Percentiles rank a stretch among this genome's conserved stretches.
These are phyloP conservation scores for Ganoderma sinense DNA, from an alignment of 1,284 basidiomycete genomes.

Conservation along the genomic window DNA sequence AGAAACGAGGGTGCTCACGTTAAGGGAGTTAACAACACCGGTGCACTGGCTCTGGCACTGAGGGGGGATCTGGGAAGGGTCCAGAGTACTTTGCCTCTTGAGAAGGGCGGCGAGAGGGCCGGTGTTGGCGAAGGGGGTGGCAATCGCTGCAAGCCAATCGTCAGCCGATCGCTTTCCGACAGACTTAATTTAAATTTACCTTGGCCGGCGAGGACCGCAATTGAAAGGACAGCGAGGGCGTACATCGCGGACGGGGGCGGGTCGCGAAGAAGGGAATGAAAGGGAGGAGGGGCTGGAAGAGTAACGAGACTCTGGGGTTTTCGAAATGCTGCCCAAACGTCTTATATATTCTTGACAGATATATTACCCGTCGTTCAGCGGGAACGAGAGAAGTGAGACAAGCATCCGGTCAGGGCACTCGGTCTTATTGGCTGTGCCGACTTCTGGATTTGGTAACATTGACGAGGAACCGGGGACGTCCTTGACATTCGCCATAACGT, in stretches of 20 bases:
- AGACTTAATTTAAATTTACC: constrained; percentile 9
- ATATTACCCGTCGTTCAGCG: background rate
- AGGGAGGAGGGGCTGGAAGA: background rate
- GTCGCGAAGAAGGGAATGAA: background rate
- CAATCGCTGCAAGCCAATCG: constrained; percentile 7
- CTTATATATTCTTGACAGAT: background rate
- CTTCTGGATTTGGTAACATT: constrained; percentile 1
- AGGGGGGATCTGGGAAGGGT: constrained; percentile 23
- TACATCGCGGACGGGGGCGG: constrained; percentile 21
- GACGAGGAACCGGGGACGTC: background rate
- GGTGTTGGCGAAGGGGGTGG: constrained; percentile 14
- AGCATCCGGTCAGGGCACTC: background rate
- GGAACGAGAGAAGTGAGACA: background rate
- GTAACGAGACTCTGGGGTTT: background rate
- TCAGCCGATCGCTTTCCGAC: background rate
- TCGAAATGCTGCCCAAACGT: too few relatives aligned
- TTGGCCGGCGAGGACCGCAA: constrained; percentile 28
- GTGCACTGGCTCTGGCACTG: constrained; percentile 27
- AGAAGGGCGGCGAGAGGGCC: constrained; percentile 15
- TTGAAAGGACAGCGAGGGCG: constrained; percentile 26
- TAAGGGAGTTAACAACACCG: constrained; percentile 12
- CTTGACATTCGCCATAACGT: background rate
- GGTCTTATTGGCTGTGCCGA: background rate
- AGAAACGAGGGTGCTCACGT: constrained; percentile 10
- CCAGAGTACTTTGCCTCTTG: constrained; percentile 20